Base-by-base conservation (phyloP, 805 yeast species). In the Saitoella complicata region DNA sequence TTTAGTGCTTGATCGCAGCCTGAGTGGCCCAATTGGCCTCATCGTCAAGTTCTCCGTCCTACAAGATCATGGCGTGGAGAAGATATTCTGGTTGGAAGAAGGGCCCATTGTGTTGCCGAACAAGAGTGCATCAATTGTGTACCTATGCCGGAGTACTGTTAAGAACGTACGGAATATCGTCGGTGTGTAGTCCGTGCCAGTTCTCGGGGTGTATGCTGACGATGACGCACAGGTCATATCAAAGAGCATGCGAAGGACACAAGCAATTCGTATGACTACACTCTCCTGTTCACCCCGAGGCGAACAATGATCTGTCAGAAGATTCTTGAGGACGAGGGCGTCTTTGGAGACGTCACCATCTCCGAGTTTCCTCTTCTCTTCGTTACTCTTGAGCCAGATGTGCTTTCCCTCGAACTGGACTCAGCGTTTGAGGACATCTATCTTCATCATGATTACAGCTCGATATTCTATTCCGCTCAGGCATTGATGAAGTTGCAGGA, bases 1-100 rank as follows among this genome's bases (percentile, higher is more conserved):
- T 38, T 42, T 71, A 44, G 51, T 69, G 10, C 57, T 76, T 33
- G 79, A 78, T 47, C 62, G 63, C 32, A 53, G 59, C 4, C 54
- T 78, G 36, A 65, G 79, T 2, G 61, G 71, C 0, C 54, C 71
- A 8, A 58, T 79, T 45, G 74, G 80, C 54, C 63, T 63, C 35
- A 60, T 78, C 34, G 69, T 76, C 8, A 73, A 79, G 7, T 78
- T 77, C 56, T 68, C 72, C 45, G 55, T 59, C 6, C 63, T 79
- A 32, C 73, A 73, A 52, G 64, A 65, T 36, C 64, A 60, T 36
- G 77, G 75, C 43, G 71, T 79, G 41, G 65, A 63, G 32, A 63
- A 62, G 41, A 65, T 73, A 4, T 59, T 66, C 38, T 74, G 78
- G 73, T 61, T 74, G 21, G 59, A 55, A 37, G 50, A 50, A 12